Evolutionary conservation across 345 rosid species (phyloP), one percentile per base, ranked within the genome.

Genomic region (Nephelium lappaceum): DNA sequence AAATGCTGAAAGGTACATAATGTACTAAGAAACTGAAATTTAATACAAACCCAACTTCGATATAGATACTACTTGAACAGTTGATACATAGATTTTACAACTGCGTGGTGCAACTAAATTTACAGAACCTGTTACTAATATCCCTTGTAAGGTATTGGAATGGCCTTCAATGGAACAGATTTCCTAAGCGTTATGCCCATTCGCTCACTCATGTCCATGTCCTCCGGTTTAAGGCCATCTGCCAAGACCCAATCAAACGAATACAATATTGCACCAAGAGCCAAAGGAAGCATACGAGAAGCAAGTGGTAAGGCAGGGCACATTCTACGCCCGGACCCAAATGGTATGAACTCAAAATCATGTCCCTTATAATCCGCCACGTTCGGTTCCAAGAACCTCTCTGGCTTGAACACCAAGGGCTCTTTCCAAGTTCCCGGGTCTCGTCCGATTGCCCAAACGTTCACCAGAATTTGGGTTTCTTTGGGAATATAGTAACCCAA

Each of bases 251-350:
- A 92, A 77, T 91, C 91, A 73, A 91, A 94, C 3, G 87, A 78
- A 41, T 76, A 74, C 81, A 94, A 76, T 58, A 92, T 72, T 10
- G 97, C 87, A 36, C 95, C 98, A 42, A 94, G 61, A 0, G 93
- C 93, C n/a, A 87, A 24, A 0, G 92, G 94, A 14, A 94, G 87
- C 42, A 92, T 76, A 23, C 93, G 87, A 41, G 95, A 84, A 21
- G 86, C 95, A 11, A 91, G 85, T 6, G 97, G 90, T 76, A 92
- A 62, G 27, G 95, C 97, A 0, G 97, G 98, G 74, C 98, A 94
- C 91, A 94, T 94, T 78, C 98, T 77, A 9, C 95, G 82, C 0
- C 98, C 97, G n/a, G 95, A 86, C 27, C 97, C 98, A 38, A 94
- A 92, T 2, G 97, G 98, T n/a, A 92, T 83, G 19, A 85, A 90